phyloP scores from a whole-genome alignment of 1,139 yeast species.

The Suhomyces chickasaworum region DNA sequence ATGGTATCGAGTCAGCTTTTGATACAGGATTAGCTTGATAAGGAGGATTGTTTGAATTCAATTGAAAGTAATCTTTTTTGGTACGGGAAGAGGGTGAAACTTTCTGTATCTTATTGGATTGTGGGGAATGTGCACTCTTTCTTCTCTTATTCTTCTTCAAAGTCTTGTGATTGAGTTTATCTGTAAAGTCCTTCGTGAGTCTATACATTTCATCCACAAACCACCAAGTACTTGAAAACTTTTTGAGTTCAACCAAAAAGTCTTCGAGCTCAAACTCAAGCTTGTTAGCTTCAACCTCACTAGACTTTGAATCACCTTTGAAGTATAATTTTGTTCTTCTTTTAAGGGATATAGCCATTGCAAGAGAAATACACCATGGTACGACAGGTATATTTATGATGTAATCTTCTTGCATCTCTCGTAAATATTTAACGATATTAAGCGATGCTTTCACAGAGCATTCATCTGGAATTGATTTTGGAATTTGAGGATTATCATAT shows the following conservation, averaged over 20 bases:
- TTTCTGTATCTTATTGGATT: neutral
- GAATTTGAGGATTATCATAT: conserved; percentile 27
- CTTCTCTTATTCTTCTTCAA: conserved; percentile 10
- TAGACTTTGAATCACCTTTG: conserved; percentile 5
- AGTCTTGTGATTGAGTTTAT: conserved; percentile 20
- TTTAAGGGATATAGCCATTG: conserved; percentile 24
- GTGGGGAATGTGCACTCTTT: conserved; percentile 1
- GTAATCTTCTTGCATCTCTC: conserved; percentile 22
- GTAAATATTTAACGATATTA: conserved; percentile 31
- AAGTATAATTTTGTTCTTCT: conserved; percentile 16
- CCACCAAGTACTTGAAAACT: conserved; percentile 31
- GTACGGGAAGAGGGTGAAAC: neutral
- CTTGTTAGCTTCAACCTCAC: conserved; percentile 3
- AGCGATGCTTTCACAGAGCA: conserved; percentile 27
- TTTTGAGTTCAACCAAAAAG: conserved; percentile 24
- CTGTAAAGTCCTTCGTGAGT: conserved; percentile 27
- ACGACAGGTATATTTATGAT: conserved; percentile 30
- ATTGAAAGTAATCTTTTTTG: neutral
- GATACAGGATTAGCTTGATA: conserved; percentile 1
- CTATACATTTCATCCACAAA: conserved; percentile 33
- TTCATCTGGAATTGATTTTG: conserved; percentile 28
- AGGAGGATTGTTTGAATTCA: neutral
- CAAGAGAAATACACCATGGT: conserved; percentile 31
- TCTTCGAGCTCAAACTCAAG: conserved; percentile 20
- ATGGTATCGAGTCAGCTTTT: conserved; percentile 14